Conservation (phyloP, 1,139 yeast genomes). For the Kodamaea sp. region DNA sequence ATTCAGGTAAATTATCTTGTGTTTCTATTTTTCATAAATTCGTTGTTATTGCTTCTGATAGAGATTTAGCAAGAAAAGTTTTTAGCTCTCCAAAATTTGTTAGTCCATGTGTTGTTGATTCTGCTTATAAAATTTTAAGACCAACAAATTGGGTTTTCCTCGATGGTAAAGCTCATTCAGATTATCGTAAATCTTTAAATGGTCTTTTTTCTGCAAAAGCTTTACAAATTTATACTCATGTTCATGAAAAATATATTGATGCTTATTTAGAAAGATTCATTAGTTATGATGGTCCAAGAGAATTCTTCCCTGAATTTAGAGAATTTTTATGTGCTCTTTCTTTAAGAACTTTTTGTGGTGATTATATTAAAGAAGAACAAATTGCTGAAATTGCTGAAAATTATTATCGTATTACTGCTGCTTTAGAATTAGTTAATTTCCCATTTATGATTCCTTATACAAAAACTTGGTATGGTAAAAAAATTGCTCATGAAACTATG, state of each 20-base stretch:
- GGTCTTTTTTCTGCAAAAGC: constrained; percentile 86
- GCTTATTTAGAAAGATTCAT: constrained; percentile 67
- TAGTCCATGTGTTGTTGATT: constrained; percentile 97
- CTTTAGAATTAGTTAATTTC: constrained; percentile 93
- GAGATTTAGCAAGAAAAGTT: constrained; percentile 88
- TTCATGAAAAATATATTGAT: constrained; percentile 80
- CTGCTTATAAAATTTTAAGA: constrained; percentile 85
- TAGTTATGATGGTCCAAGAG: constrained; percentile 56
- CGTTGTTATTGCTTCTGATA: constrained; percentile 88
- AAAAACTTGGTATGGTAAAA: constrained; percentile 96
- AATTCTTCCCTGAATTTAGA: constrained; percentile 90
- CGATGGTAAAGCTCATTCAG: constrained; percentile 93
- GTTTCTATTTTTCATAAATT: constrained; percentile 97
- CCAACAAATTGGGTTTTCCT: constrained; percentile 97
- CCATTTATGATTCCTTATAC: constrained; percentile 95
- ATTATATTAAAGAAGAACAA: constrained; percentile 87
- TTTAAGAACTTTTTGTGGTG: constrained; percentile 91
- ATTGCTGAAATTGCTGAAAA: constrained; percentile 85
- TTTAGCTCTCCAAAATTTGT: constrained; percentile 82
- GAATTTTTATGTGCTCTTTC: constrained; percentile 94
- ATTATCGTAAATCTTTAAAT: constrained; percentile 85
- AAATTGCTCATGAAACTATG: constrained; percentile 92
- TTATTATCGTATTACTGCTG: constrained; percentile 87
- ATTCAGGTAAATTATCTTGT: constrained; percentile 88
- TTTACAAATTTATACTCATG: constrained; percentile 76